Conservation (phyloP, 176 grass and related monocot genomes). For the Themeda triandra region DNA sequence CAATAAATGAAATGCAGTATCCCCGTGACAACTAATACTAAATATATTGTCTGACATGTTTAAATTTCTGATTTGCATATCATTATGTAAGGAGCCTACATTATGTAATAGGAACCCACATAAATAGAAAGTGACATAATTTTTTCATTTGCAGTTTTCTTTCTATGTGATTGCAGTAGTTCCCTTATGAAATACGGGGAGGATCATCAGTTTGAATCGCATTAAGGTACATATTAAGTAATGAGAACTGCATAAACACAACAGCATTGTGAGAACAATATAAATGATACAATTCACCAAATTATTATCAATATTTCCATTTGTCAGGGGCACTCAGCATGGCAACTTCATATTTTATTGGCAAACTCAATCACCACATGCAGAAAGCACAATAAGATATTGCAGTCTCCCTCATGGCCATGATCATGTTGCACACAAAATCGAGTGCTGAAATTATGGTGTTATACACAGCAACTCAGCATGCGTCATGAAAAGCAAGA, state of each 20-base stretch:
- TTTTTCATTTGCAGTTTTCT: slow-evolving; percentile 4
- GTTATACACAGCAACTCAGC: background rate
- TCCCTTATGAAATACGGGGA: background rate
- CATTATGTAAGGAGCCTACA: background rate
- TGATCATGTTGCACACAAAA: background rate
- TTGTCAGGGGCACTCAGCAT: background rate
- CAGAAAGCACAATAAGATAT: background rate
- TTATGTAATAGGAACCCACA: background rate
- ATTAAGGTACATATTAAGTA: background rate
- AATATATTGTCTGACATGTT: background rate
- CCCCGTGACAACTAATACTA: background rate
- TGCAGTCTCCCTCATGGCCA: background rate
- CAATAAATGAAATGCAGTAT: slow-evolving; percentile 1
- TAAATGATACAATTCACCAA: background rate
- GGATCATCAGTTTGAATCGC: background rate
- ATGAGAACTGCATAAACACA: background rate
- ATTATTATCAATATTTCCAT: background rate
- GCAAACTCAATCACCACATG: background rate
- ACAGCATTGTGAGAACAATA: background rate
- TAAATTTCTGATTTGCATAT: background rate
- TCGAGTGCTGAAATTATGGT: background rate
- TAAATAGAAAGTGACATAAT: background rate
- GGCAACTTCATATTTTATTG: background rate
- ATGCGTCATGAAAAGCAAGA: slow-evolving; percentile 1
- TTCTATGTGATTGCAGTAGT: background rate